Conservation (phyloP, 257 asterid species). For the Ligustrum vulgare region DNA sequence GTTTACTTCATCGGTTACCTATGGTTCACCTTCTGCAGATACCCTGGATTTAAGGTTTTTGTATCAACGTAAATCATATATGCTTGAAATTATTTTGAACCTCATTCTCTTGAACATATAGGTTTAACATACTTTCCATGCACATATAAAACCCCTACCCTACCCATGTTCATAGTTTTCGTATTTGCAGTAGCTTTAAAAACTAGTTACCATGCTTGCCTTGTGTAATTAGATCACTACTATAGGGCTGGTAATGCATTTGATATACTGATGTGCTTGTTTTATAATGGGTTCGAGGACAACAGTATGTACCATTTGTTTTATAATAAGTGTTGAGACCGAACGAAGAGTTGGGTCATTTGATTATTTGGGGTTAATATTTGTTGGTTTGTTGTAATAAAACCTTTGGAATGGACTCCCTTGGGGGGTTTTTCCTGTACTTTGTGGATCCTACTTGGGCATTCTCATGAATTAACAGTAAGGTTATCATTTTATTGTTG, state of each 20-base stretch:
- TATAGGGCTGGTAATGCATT: not conserved
- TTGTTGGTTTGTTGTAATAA: not conserved
- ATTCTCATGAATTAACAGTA: not conserved
- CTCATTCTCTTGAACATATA: not conserved
- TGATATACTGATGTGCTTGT: not conserved
- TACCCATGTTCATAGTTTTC: not conserved
- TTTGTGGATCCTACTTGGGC: not conserved
- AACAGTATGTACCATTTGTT: not conserved
- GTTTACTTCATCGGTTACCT: not conserved
- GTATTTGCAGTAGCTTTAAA: not conserved
- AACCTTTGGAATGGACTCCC: not conserved
- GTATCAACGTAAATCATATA: not conserved
- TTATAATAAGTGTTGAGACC: not conserved
- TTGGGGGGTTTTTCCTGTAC: not conserved
- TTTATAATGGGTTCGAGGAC: not conserved
- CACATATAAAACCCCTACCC: too few species aligned
- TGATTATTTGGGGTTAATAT: not conserved
- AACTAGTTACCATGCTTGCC: not conserved
- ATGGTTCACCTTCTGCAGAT: not conserved
- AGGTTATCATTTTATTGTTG: not conserved
- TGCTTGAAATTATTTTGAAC: not conserved
- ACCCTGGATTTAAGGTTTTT: not conserved
- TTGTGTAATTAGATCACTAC: not conserved
- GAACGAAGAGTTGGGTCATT: not conserved
- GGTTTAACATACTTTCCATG: not conserved